Evolutionary conservation across 192 early-diverging fungal genomes (phyloP).

Genomic region (Rhizophagus clarus): DNA sequence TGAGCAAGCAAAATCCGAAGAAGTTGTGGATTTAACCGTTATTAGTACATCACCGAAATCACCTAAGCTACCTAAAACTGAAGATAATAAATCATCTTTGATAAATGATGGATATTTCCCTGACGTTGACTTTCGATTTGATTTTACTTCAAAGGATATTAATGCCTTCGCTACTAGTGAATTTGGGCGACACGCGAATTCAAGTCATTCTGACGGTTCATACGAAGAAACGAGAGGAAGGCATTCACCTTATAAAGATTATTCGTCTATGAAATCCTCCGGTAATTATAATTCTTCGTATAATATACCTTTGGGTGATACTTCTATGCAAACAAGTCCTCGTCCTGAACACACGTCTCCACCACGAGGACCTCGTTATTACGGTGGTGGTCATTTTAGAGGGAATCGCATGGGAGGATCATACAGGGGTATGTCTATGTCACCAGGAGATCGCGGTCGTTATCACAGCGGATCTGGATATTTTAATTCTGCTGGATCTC

Average conservation of each 20-base stretch:
- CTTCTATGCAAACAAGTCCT: conserved; percentile 6
- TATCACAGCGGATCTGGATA: conserved; percentile 5
- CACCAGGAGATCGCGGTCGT: conserved; percentile 21
- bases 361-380: background rate
- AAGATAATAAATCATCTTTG: background rate
- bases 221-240: conserved; percentile 13
- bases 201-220: background rate
- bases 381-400: background rate
- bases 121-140: conserved; percentile 18
- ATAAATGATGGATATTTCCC: conserved; percentile 21
- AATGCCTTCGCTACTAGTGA: background rate
- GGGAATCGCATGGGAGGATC: conserved; percentile 2
- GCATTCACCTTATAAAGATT: conserved; percentile 24
- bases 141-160: background rate
- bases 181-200: background rate
- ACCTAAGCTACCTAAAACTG: background rate
- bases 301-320: conserved; percentile 7
- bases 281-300: background rate
- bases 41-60: background rate
- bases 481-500: background rate
- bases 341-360: conserved; percentile 15
- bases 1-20: background rate
- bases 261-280: background rate
- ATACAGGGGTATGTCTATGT: background rate
- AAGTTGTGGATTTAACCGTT: background rate